Evolutionary conservation across 208 protist species (phyloP).

Genomic region (Strigomonas culicis): DNA sequence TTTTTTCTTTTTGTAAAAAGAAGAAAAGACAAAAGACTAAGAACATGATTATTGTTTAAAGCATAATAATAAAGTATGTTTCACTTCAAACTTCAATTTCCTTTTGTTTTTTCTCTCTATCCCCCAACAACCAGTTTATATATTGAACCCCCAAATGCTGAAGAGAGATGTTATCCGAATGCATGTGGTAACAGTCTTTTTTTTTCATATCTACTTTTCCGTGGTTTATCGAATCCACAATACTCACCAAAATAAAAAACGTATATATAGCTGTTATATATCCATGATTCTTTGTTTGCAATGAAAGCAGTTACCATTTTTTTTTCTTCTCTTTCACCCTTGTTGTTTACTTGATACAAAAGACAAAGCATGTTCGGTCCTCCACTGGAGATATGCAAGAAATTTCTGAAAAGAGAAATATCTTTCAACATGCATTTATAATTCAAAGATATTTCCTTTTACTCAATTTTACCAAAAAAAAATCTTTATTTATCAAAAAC

Average conservation of each 20-base stretch:
- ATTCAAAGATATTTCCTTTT: background rate
- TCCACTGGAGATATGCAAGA: background rate
- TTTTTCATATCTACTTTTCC: background rate
- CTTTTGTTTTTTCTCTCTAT: background rate
- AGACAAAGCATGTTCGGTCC: too few relatives aligned
- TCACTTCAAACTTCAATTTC: slow-evolving; percentile 2
- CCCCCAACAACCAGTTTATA: too few relatives aligned
- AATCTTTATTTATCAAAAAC: background rate
- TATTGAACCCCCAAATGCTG: slow-evolving; percentile 5
- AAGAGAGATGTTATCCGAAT: background rate
- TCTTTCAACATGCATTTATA: background rate
- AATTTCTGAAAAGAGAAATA: background rate
- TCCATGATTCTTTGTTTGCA: slow-evolving; percentile 2
- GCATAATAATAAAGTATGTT: background rate
- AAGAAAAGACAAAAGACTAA: background rate
- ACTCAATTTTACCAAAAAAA: background rate
- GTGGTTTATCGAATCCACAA: background rate
- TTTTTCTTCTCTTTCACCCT: slow-evolving; percentile 11
- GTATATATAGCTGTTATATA: background rate
- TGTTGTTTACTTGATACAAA: background rate
- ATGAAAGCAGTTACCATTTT: slow-evolving; percentile 1
- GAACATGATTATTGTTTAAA: background rate
- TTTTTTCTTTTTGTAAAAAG: slow-evolving; percentile 7
- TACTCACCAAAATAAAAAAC: slow-evolving; percentile 1
- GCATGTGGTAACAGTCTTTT: background rate